These are phyloP conservation scores for Grigorovia transvaalensis DNA, from an alignment of 805 yeast genomes.

Conservation along the genomic window DNA sequence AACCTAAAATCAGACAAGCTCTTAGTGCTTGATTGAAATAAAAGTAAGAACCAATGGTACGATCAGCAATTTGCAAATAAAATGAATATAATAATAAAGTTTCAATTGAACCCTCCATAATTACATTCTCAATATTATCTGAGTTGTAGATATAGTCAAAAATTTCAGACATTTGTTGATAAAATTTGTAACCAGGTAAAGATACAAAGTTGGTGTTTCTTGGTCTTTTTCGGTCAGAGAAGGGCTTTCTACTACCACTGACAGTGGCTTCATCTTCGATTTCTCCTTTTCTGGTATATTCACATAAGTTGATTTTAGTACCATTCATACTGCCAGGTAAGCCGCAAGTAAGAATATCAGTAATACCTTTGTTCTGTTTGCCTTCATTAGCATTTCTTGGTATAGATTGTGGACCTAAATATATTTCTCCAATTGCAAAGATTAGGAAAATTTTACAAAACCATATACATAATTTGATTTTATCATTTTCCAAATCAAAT, in stretches of 20 bases:
- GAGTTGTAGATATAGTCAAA: conserved; percentile 69
- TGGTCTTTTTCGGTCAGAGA: background rate
- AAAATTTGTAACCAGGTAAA: conserved; percentile 70
- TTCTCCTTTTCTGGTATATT: conserved; percentile 25
- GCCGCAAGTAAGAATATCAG: too few species aligned
- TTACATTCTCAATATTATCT: conserved; percentile 69
- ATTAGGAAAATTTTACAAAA: conserved; percentile 64
- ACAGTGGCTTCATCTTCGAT: background rate
- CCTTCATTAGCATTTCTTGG: background rate
- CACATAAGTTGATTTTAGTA: too few species aligned
- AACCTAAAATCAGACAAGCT: conserved; percentile 61
- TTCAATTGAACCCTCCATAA: conserved; percentile 73
- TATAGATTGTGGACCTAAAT: conserved; percentile 36
- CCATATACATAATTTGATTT: conserved; percentile 69
- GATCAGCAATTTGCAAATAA: conserved; percentile 73
- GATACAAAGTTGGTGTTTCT: background rate
- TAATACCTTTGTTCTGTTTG: too few species aligned
- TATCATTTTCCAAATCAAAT: conserved; percentile 30
- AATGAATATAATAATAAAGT: conserved; percentile 66
- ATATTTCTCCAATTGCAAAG: conserved; percentile 77
- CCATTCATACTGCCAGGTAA: too few species aligned
- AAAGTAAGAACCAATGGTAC: conserved; percentile 71
- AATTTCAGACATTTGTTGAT: conserved; percentile 68
- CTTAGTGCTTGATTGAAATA: conserved; percentile 70
- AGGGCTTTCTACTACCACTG: background rate